Conservation (phyloP, 129 eudicot species). For the Smallanthus sonchifolius region DNA sequence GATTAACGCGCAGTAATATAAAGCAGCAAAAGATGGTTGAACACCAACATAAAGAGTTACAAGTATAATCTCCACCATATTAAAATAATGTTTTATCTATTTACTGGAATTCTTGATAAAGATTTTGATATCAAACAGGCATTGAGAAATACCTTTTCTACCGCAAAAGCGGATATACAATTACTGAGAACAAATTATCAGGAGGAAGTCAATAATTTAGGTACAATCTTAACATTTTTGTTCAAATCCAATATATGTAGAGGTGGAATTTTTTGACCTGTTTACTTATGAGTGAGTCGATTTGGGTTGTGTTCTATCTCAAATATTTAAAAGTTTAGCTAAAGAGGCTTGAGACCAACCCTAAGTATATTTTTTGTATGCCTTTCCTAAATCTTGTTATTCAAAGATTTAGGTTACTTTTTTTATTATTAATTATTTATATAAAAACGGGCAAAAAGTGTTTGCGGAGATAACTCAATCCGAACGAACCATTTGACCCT, state of each 20-base stretch:
- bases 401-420: not conserved
- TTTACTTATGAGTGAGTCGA: not conserved
- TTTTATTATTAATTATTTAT: not conserved
- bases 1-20: constrained; percentile 8
- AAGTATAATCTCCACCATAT: constrained; percentile 33
- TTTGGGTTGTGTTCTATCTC: not conserved
- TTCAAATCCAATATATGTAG: not conserved
- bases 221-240: constrained; percentile 28
- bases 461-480: not conserved
- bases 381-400: not conserved
- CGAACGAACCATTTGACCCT: not conserved
- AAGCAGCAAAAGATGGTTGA: constrained; percentile 51
- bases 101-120: not conserved
- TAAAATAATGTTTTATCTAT: not conserved
- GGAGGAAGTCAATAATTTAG: constrained; percentile 57
- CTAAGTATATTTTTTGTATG: not conserved
- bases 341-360: not conserved
- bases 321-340: not conserved
- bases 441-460: not conserved
- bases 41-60: constrained; percentile 46
- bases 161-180: constrained; percentile 59
- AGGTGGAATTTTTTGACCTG: not conserved
- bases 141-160: constrained; percentile 39
- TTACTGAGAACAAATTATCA: constrained; percentile 46
- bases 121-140: constrained; percentile 35